A percentile compares a stretch with the other conserved stretches of the same genome.
Conservation (phyloP, 1,284 basidiomycete species). For the Ceratobasidium sp. region DNA sequence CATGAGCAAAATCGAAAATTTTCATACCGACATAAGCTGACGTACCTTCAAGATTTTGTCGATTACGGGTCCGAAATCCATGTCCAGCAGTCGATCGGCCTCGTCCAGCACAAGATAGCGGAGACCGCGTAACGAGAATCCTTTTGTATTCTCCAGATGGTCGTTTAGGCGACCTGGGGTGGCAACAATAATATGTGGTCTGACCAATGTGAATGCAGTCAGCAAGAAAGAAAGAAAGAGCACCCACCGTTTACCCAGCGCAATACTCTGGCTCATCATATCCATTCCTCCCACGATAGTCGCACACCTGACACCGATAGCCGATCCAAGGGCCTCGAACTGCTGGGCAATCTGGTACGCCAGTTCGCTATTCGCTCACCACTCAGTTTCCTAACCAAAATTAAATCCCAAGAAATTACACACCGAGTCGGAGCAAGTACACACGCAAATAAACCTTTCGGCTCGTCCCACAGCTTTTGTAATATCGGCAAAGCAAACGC, state of each 20-base stretch:
- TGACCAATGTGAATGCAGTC: not conserved
- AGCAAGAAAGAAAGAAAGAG: conserved; percentile 19
- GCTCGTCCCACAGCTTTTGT: conserved; percentile 97
- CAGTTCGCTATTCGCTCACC: conserved; percentile 70
- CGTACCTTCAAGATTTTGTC: conserved; percentile 90
- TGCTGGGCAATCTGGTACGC: conserved; percentile 99
- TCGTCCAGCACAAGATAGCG: conserved; percentile 97
- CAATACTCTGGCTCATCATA: conserved; percentile 92
- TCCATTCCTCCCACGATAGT: conserved; percentile 97
- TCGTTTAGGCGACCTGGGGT: conserved; percentile 96
- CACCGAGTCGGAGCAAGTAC: conserved; percentile 89
- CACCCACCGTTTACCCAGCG: conserved; percentile 79
- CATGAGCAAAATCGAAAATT: not conserved
- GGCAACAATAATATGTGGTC: conserved; percentile 93
- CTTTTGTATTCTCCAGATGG: conserved; percentile 98
- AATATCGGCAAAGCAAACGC: conserved; percentile 97
- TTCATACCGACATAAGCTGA: not conserved
- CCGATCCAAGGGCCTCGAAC: conserved; percentile 90
- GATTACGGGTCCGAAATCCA: conserved; percentile 97
- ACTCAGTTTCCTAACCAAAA: no score
- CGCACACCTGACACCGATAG: conserved; percentile 92
- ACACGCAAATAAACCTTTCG: conserved; percentile 92
- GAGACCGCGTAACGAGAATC: conserved; percentile 87
- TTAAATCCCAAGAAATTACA: not conserved
- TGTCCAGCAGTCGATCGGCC: conserved; percentile 94